These are phyloP conservation scores for Acephala macrosclerotiorum DNA, from an alignment of 2,329 filamentous ascomycete genomes.

Conservation along the genomic window DNA sequence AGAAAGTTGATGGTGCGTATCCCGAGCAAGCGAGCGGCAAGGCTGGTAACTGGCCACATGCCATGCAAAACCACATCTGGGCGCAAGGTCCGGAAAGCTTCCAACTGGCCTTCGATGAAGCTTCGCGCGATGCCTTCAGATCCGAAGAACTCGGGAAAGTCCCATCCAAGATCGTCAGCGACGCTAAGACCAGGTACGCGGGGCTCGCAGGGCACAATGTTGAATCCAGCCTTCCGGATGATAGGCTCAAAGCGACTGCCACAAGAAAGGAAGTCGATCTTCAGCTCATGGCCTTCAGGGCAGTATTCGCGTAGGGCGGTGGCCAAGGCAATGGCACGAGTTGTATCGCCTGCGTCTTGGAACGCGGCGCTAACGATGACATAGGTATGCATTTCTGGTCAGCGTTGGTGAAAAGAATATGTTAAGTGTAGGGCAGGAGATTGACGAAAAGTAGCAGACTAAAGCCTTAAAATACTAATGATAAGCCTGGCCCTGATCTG, in stretches of 20 bases:
- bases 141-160: slow-evolving; percentile 4
- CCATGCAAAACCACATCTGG: slow-evolving; percentile 3
- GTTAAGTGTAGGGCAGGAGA: background rate
- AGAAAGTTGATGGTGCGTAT: background rate
- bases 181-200: background rate
- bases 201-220: slow-evolving; percentile 1
- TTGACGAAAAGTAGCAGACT: slow-evolving; percentile 2
- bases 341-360: slow-evolving; percentile 2
- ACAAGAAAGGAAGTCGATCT: slow-evolving; percentile 3
- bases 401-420: background rate
- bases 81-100: background rate
- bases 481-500: background rate
- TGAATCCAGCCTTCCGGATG: background rate
- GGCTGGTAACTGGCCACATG: slow-evolving; percentile 2
- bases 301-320: background rate
- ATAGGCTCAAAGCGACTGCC: background rate
- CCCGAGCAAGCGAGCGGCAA: background rate
- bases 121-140: background rate
- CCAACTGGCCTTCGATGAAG: slow-evolving; percentile 7
- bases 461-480: background rate
- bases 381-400: slow-evolving; percentile 4
- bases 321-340: background rate
- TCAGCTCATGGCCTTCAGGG: background rate
- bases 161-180: background rate
- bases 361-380: background rate